Evolutionary conservation across 768 basidiomycete genomes (phyloP).

Genomic region (Termitomyces sp.): DNA sequence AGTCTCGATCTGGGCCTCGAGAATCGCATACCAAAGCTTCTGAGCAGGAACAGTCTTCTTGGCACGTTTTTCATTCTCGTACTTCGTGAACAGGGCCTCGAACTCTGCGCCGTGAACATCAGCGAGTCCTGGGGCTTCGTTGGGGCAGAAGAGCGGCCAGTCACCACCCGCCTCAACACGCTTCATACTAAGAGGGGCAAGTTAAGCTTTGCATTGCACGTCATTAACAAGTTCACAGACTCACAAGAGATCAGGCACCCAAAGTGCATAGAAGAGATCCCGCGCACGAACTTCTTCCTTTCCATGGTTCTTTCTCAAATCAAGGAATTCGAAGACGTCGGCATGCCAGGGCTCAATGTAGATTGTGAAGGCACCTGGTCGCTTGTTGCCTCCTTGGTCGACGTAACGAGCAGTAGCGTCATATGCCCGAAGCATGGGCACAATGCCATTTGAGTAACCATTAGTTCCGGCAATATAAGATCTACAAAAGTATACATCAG

Average conservation of each 20-base stretch:
- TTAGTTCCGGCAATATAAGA: slow-evolving; percentile 99
- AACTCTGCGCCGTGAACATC: slow-evolving; percentile 93
- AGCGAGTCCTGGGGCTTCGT: slow-evolving; percentile 86
- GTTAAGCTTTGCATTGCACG: not conserved
- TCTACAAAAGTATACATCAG: slow-evolving; percentile 35
- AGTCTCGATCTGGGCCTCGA: slow-evolving; percentile 97
- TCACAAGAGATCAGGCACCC: slow-evolving; percentile 96
- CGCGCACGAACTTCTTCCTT: slow-evolving; percentile 97
- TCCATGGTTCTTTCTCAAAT: slow-evolving; percentile 97
- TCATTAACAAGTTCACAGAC: slow-evolving; percentile 23
- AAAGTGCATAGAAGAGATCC: slow-evolving; percentile 96
- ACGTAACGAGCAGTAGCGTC: slow-evolving; percentile 99
- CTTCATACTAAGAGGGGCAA: slow-evolving; percentile 69
- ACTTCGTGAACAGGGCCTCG: slow-evolving; percentile 78
- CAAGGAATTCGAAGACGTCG: slow-evolving; percentile 96
- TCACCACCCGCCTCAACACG: slow-evolving; percentile 86
- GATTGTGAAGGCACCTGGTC: slow-evolving; percentile 97
- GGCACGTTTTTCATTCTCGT: slow-evolving; percentile 88
- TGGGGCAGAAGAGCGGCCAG: slow-evolving; percentile 98
- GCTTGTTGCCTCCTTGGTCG: slow-evolving; percentile 98
- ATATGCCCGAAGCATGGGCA: slow-evolving; percentile 97
- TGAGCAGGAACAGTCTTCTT: slow-evolving; percentile 88
- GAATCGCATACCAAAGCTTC: slow-evolving; percentile 96
- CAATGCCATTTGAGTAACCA: slow-evolving; percentile 98
- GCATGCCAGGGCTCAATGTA: slow-evolving; percentile 99